Evolutionary conservation across 139 green algal species (phyloP), one percentile per base, ranked within the genome.

Genomic region (Ulvella scutata): DNA sequence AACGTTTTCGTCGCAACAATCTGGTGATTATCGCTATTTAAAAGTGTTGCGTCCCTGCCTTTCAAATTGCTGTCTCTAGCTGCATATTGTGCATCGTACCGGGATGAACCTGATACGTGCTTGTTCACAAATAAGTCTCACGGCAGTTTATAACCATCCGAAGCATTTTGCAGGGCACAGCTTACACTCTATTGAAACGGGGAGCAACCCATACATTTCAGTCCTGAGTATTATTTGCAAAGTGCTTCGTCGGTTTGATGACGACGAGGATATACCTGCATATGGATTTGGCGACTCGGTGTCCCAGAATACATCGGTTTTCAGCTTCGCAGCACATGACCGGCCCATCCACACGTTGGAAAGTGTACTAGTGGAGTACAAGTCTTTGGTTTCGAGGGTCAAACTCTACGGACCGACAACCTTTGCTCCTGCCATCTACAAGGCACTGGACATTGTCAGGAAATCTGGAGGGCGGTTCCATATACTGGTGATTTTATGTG

Each of bases 251-350:
- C n/a, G 67, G 3, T 92, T 92, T 62, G 87, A 92, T 67, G 87
- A 92, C n/a, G 87, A 92, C 77, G 79, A 87, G 17, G 79, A 88
- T 26, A 90, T 92, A 3, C 87, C 87, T 33, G 81, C 61, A 4
- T 90, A 85, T 61, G 87, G 87, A 13, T 92, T 92, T 67, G 87
- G 87, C 29, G 87, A n/a, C n/a, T n/a, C n/a, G n/a, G n/a, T n/a
- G n/a, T n/a, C n/a, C n/a, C n/a, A 26, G 51, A 26, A 67, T 26
- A 67, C 31, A 26, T n/a, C 51, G 13, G n/a, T 67, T 9, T 67
- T 67, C 17, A 67, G 51, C 33, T 67, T 67, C 33, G 51, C 51
- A n/a, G n/a, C 51, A 13, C 6, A 67, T 10, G 51, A 67, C 51
- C 10, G 13, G 51, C 51, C 31, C 31, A 67, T 67, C 20, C 51